Base-by-base conservation (phyloP, 352 stramenopile genomes). In the Globisporangium ultimum region DNA sequence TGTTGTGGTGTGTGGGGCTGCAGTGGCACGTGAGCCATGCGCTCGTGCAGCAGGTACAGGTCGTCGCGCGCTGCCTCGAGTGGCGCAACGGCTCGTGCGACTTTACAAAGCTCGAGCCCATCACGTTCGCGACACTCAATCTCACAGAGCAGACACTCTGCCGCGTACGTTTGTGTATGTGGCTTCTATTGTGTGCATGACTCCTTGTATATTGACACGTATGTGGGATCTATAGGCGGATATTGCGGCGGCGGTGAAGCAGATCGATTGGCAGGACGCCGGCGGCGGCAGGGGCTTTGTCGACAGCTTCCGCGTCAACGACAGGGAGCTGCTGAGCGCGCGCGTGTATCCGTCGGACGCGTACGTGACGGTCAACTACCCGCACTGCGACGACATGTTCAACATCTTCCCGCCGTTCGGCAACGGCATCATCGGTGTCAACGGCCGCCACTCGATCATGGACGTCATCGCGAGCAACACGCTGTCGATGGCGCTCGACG, bases 381-480 rank as follows among this genome's bases (percentile, higher is more conserved):
- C 85, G 36, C 83, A 94, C 53, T 94, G 85, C 61, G 82, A 89
- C 58, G 85, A 94, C 57, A 88, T 92, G 77, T 94, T 81, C 60
- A 91, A 88, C 50, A 69, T 94, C 46, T 87, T 94, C 18, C 79
- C 85, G 34, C 85, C 85, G 2, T 89, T 74, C 54, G 79, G 78
- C 15, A 94, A 94, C 65, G 82, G 79, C 14, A 78, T 91, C 38
- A 76, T 91, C 60, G 78, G 79, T 17, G 67, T 67, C 14, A 67
- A 70, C 45, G 81, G 74, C 48, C 78, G 78, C 40, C 76, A 77
- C 28, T 92, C 85, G 6, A 89, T 94, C 51, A 75, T 84, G 18
- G 51, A 76, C 17, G 42, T 81, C 55, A 70, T 94, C 53, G 78
- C 68, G 3, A 64, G 53, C 43, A 65, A 74, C 40, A 58, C 62